Evolutionary conservation across 495 filamentous ascomycete species (phyloP).

Genomic region (Hypoxylon intermedium): DNA sequence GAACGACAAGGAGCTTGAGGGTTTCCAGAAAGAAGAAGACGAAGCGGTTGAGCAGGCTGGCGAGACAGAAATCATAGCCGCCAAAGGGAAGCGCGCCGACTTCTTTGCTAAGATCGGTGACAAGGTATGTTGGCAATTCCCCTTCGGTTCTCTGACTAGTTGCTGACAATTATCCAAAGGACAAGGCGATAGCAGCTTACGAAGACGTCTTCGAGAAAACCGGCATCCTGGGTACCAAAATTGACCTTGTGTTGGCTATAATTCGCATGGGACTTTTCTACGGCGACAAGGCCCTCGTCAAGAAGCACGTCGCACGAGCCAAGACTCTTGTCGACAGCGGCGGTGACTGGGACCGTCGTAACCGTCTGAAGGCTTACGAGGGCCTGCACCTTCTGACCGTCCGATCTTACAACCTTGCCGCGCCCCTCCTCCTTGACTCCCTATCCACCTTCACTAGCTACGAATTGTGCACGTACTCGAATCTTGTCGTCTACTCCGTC

Average conservation of each 20-base stretch:
- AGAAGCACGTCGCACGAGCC: constrained; percentile 91
- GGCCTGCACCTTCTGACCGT: constrained; percentile 90
- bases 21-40: constrained; percentile 94
- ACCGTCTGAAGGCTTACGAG: constrained; percentile 97
- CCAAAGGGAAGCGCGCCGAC: constrained; percentile 91
- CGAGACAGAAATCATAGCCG: constrained; percentile 92
- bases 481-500: constrained; percentile 92
- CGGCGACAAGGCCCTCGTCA: constrained; percentile 85
- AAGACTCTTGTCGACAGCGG: constrained; percentile 89
- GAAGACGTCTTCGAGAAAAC: constrained; percentile 95
- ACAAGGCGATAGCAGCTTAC: constrained; percentile 89
- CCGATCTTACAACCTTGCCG: constrained; percentile 86
- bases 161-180: constrained; percentile 58
- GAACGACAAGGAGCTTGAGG: constrained; percentile 88
- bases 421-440: constrained; percentile 92
- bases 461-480: constrained; percentile 94
- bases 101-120: constrained; percentile 94
- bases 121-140: constrained; percentile 68
- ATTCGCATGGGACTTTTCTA: constrained; percentile 96
- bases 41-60: constrained; percentile 94
- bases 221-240: constrained; percentile 91
- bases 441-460: constrained; percentile 98
- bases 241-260: constrained; percentile 94
- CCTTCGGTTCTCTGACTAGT: constrained; percentile 5
- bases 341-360: constrained; percentile 97